These are phyloP conservation scores for Funneliformis geosporum DNA, from an alignment of 192 early-diverging fungal species.

Conservation along the genomic window DNA sequence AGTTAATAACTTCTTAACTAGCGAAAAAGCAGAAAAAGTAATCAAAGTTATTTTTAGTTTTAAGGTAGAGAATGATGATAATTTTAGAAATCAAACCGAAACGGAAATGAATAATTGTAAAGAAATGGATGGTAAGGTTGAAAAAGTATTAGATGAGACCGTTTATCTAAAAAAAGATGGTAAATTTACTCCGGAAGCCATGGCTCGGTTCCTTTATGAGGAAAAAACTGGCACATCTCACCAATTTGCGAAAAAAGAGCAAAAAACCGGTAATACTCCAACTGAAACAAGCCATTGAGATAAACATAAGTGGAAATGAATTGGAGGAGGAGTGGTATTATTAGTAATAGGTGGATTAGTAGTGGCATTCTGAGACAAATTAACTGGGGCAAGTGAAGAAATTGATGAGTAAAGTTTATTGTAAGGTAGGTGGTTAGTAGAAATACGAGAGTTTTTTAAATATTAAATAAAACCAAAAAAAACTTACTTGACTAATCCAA, in stretches of 20 bases:
- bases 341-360: too few species aligned
- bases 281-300: too few species aligned
- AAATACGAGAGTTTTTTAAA: too few species aligned
- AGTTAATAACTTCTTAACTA: neutral
- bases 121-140: neutral
- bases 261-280: too few species aligned
- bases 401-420: too few species aligned
- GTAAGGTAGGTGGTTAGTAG: too few species aligned
- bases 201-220: neutral
- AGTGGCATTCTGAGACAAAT: too few species aligned
- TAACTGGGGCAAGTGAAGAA: too few species aligned
- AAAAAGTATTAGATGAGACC: neutral
- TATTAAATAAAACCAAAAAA: too few species aligned
- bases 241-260: conserved; percentile 13
- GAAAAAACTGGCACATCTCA: neutral
- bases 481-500: too few species aligned
- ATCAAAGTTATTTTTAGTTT: neutral
- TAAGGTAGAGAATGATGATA: conserved; percentile 8
- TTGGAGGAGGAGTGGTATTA: too few species aligned
- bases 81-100: neutral
- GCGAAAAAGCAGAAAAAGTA: conserved; percentile 3
- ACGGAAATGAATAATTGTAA: neutral
- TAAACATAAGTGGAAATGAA: too few species aligned
- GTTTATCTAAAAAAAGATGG: conserved; percentile 7
- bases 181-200: conserved; percentile 2